Percentiles rank a stretch among this genome's conserved stretches.
Evolutionary conservation across 2,329 filamentous ascomycete species (phyloP).

Genomic region (Cryphonectria carpinicola): DNA sequence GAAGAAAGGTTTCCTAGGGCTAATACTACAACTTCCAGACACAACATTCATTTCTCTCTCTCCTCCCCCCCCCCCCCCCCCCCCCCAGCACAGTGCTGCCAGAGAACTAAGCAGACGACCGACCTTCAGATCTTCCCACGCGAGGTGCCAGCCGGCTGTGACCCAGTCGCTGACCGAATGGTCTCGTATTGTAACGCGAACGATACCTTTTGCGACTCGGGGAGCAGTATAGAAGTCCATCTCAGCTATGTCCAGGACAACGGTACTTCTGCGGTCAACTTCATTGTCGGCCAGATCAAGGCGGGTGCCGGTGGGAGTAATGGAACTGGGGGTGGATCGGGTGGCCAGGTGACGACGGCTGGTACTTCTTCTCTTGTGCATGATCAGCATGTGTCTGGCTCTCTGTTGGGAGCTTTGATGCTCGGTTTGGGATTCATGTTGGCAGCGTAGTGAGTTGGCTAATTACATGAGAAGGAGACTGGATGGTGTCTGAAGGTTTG

Average conservation of each 20-base stretch:
- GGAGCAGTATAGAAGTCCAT: slow-evolving; percentile 31
- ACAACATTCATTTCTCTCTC: too few relatives aligned
- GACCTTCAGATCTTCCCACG: slow-evolving; percentile 34
- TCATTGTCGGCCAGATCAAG: slow-evolving; percentile 32
- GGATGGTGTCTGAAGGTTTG: not conserved
- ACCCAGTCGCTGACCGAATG: slow-evolving; percentile 32
- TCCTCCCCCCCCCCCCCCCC: too few relatives aligned
- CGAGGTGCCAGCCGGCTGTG: slow-evolving; percentile 30
- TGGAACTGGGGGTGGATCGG: not conserved
- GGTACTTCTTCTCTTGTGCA: not conserved
- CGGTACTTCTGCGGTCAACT: slow-evolving; percentile 31
- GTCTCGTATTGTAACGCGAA: slow-evolving; percentile 35
- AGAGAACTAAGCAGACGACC: not conserved
- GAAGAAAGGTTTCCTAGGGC: too few relatives aligned
- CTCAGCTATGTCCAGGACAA: slow-evolving; percentile 35
- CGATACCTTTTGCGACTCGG: slow-evolving; percentile 36
- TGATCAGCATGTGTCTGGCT: not conserved
- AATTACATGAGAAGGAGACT: not conserved
- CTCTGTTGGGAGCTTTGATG: not conserved
- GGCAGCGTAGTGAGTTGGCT: not conserved
- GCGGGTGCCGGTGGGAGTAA: slow-evolving; percentile 4
- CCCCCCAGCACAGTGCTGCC: too few relatives aligned
- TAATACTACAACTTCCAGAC: too few relatives aligned
- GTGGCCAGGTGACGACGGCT: not conserved
- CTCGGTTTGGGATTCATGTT: not conserved